phyloP scores from a whole-genome alignment of 257 asterid genomes.

The Solanum habrochaites region DNA sequence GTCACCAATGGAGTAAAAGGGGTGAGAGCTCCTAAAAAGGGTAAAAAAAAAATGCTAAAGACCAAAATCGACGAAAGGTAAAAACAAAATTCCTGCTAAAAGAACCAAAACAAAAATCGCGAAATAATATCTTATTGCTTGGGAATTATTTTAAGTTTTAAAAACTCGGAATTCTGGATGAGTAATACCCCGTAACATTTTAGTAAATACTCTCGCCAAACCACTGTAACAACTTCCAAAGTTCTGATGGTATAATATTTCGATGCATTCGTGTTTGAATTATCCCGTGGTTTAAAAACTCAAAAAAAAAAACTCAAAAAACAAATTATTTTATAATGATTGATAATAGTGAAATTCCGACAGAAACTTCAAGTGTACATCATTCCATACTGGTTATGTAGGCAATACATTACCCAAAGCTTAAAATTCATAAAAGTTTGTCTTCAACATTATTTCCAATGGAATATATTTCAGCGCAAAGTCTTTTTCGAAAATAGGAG shows the following conservation, averaged over 20 bases:
- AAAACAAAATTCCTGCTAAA: too few species aligned
- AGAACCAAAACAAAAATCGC: too few species aligned
- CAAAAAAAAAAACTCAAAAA: not conserved
- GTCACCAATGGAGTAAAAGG: too few species aligned
- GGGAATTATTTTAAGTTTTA: too few species aligned
- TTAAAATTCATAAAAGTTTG: not conserved
- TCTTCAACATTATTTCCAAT: not conserved
- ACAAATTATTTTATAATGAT: not conserved
- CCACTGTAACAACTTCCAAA: not conserved
- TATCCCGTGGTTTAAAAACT: too few species aligned
- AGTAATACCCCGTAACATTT: too few species aligned
- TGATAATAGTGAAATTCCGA: not conserved
- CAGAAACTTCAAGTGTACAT: not conserved
- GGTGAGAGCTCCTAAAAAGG: rapidly evolving
- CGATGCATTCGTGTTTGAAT: not conserved
- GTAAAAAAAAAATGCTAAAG: too few species aligned
- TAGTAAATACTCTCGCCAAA: not conserved
- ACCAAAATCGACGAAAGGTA: too few species aligned
- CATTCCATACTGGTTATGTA: not conserved
- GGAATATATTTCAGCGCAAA: not conserved
- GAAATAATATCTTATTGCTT: too few species aligned
- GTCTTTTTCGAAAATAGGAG: not conserved
- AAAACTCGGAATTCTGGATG: too few species aligned
- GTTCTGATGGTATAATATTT: too few species aligned
- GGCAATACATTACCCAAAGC: not conserved